Conservation (phyloP, 371 early-diverging fungal species). For the Globomyces sp. region DNA sequence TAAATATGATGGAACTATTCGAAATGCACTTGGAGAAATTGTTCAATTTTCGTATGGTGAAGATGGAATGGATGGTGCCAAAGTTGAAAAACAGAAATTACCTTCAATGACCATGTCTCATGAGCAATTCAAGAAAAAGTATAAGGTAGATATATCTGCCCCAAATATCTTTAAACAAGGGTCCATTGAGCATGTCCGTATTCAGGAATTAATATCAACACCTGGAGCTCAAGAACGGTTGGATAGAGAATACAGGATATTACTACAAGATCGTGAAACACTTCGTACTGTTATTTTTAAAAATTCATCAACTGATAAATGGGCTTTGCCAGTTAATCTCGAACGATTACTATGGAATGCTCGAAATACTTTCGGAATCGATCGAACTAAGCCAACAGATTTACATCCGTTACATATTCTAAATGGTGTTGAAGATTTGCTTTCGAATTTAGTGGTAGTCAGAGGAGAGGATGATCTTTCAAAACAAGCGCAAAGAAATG, state of each 20-base stretch:
- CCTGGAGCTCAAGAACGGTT: slow-evolving; percentile 65
- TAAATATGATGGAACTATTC: slow-evolving; percentile 97
- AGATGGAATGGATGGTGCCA: slow-evolving; percentile 97
- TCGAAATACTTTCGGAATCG: slow-evolving; percentile 82
- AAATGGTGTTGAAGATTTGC: slow-evolving; percentile 67
- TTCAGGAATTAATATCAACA: slow-evolving; percentile 43
- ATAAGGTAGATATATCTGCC: slow-evolving; percentile 74
- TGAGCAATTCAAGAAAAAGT: slow-evolving; percentile 72
- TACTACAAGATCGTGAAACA: slow-evolving; percentile 69
- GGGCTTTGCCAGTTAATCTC: slow-evolving; percentile 93
- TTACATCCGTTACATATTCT: slow-evolving; percentile 84
- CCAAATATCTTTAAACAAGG: slow-evolving; percentile 57
- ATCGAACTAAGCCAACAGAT: slow-evolving; percentile 76
- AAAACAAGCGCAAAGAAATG: slow-evolving; percentile 85
- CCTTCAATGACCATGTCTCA: slow-evolving; percentile 66
- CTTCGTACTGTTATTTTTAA: slow-evolving; percentile 76
- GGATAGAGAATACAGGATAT: slow-evolving; percentile 78
- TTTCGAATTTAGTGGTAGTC: slow-evolving; percentile 75
- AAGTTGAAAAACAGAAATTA: slow-evolving; percentile 85
- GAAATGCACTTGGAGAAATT: slow-evolving; percentile 91
- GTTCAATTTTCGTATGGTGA: slow-evolving; percentile 98
- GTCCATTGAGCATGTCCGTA: slow-evolving; percentile 59
- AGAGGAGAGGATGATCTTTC: slow-evolving; percentile 86
- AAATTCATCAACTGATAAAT: slow-evolving; percentile 56
- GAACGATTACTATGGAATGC: slow-evolving; percentile 89